A percentile compares a stretch with the other conserved stretches of the same genome.
Evolutionary conservation across 2,329 filamentous ascomycete species (phyloP).

Genomic region (Aspergillus pseudotamarii): DNA sequence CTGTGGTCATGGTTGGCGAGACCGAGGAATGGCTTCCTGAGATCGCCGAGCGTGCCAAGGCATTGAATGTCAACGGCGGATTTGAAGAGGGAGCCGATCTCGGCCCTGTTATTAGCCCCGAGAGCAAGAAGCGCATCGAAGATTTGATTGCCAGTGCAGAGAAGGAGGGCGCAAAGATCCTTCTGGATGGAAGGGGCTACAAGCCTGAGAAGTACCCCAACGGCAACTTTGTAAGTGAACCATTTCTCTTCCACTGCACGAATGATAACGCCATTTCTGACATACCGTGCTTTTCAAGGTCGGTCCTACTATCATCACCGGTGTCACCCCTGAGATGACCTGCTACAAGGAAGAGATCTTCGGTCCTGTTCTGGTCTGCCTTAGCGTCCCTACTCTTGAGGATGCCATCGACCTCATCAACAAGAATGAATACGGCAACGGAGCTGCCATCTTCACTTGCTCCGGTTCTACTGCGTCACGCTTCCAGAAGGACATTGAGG

Average conservation of each 20-base stretch:
- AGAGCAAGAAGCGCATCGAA: slow-evolving; percentile 66
- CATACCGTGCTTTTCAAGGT: slow-evolving; percentile 43
- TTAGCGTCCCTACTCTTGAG: slow-evolving; percentile 62
- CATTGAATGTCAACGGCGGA: slow-evolving; percentile 62
- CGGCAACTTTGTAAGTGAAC: slow-evolving; percentile 63
- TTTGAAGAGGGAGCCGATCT: slow-evolving; percentile 66
- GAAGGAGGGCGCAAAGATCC: slow-evolving; percentile 65
- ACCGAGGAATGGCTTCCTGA: slow-evolving; percentile 67
- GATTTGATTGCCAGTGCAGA: slow-evolving; percentile 63
- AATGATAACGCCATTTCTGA: slow-evolving; percentile 10
- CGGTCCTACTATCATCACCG: slow-evolving; percentile 66
- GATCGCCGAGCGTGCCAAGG: slow-evolving; percentile 64
- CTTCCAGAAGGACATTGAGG: slow-evolving; percentile 68
- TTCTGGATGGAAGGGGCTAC: slow-evolving; percentile 63
- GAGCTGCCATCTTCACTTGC: slow-evolving; percentile 66
- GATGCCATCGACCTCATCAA: slow-evolving; percentile 68
- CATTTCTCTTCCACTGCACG: neutral
- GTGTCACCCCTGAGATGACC: slow-evolving; percentile 66
- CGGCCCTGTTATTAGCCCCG: slow-evolving; percentile 65
- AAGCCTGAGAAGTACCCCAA: slow-evolving; percentile 67
- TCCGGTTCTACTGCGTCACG: slow-evolving; percentile 62
- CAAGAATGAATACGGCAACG: slow-evolving; percentile 68
- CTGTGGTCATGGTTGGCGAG: slow-evolving; percentile 66
- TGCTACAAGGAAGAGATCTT: slow-evolving; percentile 71
- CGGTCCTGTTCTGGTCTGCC: slow-evolving; percentile 66